phyloP scores from a whole-genome alignment of 208 protist species.

The Leishmania lainsoni region DNA sequence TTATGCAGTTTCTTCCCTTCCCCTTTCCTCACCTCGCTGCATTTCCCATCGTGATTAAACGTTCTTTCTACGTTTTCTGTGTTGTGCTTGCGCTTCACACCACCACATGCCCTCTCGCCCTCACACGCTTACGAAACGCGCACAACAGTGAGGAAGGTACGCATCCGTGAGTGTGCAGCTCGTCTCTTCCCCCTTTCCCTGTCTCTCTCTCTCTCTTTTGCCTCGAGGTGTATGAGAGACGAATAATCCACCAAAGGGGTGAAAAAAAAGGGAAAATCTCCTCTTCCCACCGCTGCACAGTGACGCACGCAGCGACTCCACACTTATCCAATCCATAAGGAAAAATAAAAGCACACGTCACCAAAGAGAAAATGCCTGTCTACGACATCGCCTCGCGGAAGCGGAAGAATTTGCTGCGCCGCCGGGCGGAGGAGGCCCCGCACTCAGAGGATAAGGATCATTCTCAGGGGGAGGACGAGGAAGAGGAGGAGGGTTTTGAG shows the following conservation, averaged over 20 bases:
- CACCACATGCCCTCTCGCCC: not conserved
- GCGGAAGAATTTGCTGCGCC: conserved; percentile 39
- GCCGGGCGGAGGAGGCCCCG: conserved; percentile 16
- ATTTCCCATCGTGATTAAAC: not conserved
- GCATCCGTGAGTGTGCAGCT: not conserved
- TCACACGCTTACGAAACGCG: not conserved
- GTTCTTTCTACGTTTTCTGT: not conserved
- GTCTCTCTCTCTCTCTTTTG: conserved; percentile 1
- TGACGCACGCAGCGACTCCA: not conserved
- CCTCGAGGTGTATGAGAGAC: not conserved
- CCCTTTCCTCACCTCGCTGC: not conserved
- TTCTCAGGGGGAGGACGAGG: not conserved
- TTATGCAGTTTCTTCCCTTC: not conserved
- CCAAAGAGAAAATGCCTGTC: conserved; percentile 49
- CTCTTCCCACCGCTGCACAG: not conserved
- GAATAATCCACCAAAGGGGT: not conserved
- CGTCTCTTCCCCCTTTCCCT: not conserved
- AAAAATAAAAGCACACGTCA: not conserved
- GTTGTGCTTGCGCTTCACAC: not conserved
- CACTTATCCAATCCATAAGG: not conserved
- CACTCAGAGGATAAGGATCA: conserved; percentile 29
- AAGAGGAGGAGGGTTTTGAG: conserved; percentile 4
- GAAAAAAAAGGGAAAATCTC: not conserved
- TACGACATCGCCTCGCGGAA: conserved; percentile 69
- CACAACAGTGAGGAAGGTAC: not conserved